Conservation (phyloP, 257 asterid species). For the Fraxinus excelsior region DNA sequence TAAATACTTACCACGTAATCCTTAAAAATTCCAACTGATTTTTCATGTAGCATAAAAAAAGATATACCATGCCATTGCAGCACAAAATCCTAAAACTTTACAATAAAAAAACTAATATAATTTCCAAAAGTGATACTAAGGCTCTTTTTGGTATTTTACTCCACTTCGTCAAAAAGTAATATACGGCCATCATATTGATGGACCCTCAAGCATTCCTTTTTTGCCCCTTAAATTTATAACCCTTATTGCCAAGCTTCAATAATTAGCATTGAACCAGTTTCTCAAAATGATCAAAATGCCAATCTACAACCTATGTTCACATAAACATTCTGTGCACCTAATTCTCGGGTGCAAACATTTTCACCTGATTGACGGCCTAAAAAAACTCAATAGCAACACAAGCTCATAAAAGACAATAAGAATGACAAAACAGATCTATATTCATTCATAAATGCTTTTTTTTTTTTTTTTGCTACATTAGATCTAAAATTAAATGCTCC, state of each 20-base stretch:
- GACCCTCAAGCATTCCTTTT: background rate
- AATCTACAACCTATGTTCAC: background rate
- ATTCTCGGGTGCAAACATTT: constrained; percentile 2
- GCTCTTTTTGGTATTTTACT: no score
- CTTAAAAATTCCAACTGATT: background rate
- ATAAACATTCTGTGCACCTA: background rate
- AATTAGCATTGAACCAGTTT: background rate
- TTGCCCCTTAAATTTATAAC: background rate
- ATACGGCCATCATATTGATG: background rate
- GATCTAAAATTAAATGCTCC: background rate
- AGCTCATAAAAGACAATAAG: background rate
- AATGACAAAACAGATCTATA: background rate
- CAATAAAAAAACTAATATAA: background rate
- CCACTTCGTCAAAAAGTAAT: constrained; percentile 7
- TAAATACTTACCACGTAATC: background rate
- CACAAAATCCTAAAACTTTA: background rate
- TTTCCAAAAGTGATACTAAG: background rate
- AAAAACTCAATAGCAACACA: background rate
- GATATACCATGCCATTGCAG: background rate
- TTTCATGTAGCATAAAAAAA: background rate
- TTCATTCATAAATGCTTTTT: background rate
- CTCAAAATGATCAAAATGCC: background rate
- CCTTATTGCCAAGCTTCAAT: background rate
- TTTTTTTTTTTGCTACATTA: background rate
- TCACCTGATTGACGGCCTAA: background rate